These are phyloP conservation scores for Colletotrichum tropicale DNA, from an alignment of 2,329 filamentous ascomycete genomes.

Conservation along the genomic window DNA sequence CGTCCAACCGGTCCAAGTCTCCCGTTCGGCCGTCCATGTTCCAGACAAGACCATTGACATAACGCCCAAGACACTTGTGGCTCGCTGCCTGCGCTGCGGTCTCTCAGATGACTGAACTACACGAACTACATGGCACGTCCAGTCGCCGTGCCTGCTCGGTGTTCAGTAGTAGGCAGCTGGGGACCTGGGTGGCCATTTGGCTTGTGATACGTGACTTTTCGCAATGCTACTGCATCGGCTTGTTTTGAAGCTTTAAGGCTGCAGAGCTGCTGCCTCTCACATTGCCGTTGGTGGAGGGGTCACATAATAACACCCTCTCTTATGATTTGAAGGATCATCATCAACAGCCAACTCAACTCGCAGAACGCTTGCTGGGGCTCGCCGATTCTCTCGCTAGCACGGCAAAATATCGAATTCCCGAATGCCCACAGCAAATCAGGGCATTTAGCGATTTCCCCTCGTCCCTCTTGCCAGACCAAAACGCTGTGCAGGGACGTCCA, in stretches of 20 bases:
- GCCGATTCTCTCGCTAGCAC: not conserved
- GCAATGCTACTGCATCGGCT: not conserved
- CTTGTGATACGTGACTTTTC: conserved; percentile 1
- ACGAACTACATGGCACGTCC: not conserved
- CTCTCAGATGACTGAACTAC: not conserved
- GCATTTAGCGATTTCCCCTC: not conserved
- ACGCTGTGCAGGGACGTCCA: not conserved
- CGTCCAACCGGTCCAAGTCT: not conserved
- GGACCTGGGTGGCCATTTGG: not conserved
- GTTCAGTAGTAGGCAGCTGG: not conserved
- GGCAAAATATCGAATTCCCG: not conserved
- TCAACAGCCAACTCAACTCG: not conserved
- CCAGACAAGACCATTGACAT: not conserved
- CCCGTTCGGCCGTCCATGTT: not conserved
- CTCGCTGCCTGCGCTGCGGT: not conserved
- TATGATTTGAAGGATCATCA: not conserved
- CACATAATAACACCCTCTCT: not conserved
- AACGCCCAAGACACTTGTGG: not conserved
- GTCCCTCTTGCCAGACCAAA: not conserved
- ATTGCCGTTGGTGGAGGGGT: not conserved
- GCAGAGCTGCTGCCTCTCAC: not conserved
- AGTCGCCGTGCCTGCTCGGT: not conserved
- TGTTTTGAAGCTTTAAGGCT: not conserved
- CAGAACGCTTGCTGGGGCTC: not conserved
- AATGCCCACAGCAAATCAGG: not conserved